Evolutionary conservation across 176 grass and related monocot genomes (phyloP), one percentile per base, ranked within the genome.

Genomic region (Triticum monococcum): DNA sequence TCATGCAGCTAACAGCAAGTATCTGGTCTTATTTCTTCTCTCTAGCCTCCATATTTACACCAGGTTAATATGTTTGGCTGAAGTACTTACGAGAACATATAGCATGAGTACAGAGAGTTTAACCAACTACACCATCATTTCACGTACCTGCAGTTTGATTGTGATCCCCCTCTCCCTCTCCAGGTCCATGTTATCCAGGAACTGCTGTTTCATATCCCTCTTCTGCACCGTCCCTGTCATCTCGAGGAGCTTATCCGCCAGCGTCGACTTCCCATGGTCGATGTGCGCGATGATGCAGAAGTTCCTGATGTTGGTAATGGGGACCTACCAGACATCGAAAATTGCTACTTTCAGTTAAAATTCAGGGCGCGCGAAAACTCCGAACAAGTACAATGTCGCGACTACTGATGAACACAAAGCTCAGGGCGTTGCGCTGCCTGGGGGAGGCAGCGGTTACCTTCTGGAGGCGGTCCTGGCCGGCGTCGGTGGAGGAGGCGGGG

Each of bases 161-260:
- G 96, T 98, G 88, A 98, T 95, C 41, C 96, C 96, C 90, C 96
- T 95, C 88, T 98, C 93, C 88, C 96, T 92, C 69, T 98, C 96
- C 84, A 98, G 87, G 88, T 95, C 96, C 96, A 98, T 98, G 70
- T 98, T 98, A 77, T 98, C 96, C 74, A 98, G 81, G 83, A 95
- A 98, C 75, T 98, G 96, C 84, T 95, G 90, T 63, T 98, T 98
- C 96, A 98, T 98, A 63, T 98, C 96, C 87, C 96, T 92, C 37
- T 94, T 95, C 83, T 92, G 96, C 83, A 98, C 91, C 1, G 96
- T 98, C 23, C 96, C 96, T 1, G 91, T 95, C 54, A 94, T 35
- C 82, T 98, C 93, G 5, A 98, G 89, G 70, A 98, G 80, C 84
- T 98, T 98, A 90, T 98, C 96, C 4, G 96, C 96, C 88, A 98